These are phyloP conservation scores for Xylaria sp. DNA, from an alignment of 2,329 filamentous ascomycete genomes.

Conservation along the genomic window DNA sequence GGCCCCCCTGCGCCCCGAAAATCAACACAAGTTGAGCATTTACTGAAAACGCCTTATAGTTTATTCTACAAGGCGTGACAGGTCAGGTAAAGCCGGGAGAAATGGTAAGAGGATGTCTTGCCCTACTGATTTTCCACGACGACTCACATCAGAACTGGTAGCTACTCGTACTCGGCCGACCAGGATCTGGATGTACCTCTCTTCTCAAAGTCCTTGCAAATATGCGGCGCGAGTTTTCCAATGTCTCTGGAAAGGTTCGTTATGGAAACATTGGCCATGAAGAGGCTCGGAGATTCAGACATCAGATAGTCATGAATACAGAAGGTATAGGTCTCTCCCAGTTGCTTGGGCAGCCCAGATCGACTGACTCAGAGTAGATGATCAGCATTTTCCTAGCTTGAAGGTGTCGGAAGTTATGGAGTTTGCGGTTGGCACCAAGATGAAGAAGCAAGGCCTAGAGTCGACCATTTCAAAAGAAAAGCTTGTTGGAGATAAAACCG, in stretches of 20 bases:
- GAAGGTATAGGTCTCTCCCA: not conserved
- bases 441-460: constrained; percentile 61
- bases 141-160: not conserved
- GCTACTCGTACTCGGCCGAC: constrained; percentile 10
- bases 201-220: constrained; percentile 12
- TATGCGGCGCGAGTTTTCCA: not conserved
- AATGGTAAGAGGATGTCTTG: constrained; percentile 46
- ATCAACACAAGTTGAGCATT: not conserved
- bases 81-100: constrained; percentile 56
- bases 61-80: constrained; percentile 25
- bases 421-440: constrained; percentile 67
- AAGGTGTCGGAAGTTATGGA: constrained; percentile 74
- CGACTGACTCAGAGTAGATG: constrained; percentile 61
- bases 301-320: constrained; percentile 11
- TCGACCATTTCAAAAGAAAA: constrained; percentile 71
- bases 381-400: constrained; percentile 75
- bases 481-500: constrained; percentile 9
- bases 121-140: not conserved
- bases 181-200: constrained; percentile 12
- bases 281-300: constrained; percentile 5
- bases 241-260: not conserved
- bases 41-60: constrained; percentile 5
- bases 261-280: constrained; percentile 7
- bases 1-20: not conserved
- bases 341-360: not conserved